Evolutionary conservation across 2,329 filamentous ascomycete genomes (phyloP), one percentile per base, ranked within the genome.

Genomic region (Ciborinia camelliae): DNA sequence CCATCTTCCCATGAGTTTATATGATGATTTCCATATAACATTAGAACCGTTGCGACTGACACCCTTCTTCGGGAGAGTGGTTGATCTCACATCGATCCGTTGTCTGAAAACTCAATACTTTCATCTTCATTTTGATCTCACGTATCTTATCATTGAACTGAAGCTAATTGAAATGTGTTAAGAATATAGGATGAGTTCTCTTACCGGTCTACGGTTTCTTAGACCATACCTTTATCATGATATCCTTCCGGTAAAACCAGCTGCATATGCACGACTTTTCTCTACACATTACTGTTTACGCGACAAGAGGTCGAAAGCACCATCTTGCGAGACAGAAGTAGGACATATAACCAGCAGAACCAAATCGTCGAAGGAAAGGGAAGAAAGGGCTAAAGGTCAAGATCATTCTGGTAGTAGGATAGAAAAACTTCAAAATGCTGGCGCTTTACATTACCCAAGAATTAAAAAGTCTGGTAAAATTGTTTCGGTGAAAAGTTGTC

Each of bases 21-120:
- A 78, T 83, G 81, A 84, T 84, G 81, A 83, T 77, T 77, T 73
- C 75, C 74, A 76, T 79, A 76, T 78, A 77, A 79, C 75, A 73
- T 79, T 79, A 83, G 81, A 84, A 84, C 81, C 81, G 81, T 82
- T 84, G 81, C 82, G 81, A 83, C 79, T 84, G 81, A 84, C 79
- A 79, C 77, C 47, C 45, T 48, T 59, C 77, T 76, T 71, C 70
- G 69, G 78, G 55, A 58, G 55, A 47, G 77, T 80, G 80, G 75
- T 77, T 84, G 81, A 84, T 82, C 79, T 79, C 75, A 82, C 77
- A 76, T 77, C 69, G 71, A 73, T 76, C 80, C 81, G 78, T 73
- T 78, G 79, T 79, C 80, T 82, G 80, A 60, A 59, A 52, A 41
- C 45, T 66, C 39, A 47, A n/a, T 37, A n/a, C 58, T 28, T 60